Evolutionary conservation across 2,329 filamentous ascomycete genomes (phyloP).

Genomic region (Mariannaea elegans): DNA sequence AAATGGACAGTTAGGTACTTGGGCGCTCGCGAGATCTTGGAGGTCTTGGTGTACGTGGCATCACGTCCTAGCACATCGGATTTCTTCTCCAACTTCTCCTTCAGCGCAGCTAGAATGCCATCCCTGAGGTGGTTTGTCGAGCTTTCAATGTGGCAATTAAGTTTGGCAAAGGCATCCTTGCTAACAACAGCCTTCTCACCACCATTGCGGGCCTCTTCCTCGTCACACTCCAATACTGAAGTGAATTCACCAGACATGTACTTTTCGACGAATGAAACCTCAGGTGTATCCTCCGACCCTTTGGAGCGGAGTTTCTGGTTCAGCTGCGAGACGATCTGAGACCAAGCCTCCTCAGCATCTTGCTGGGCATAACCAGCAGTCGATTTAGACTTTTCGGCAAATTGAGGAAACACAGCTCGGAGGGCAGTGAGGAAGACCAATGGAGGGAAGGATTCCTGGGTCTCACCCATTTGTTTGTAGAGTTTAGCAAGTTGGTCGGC

Average conservation of each 20-base stretch:
- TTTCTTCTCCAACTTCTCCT: conserved; percentile 90
- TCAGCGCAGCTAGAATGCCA: conserved; percentile 82
- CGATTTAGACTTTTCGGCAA: conserved; percentile 86
- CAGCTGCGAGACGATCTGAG: conserved; percentile 88
- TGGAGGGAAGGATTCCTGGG: conserved; percentile 86
- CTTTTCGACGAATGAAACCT: conserved; percentile 83
- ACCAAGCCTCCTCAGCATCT: conserved; percentile 98
- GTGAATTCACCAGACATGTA: conserved; percentile 88
- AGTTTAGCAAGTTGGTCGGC: conserved; percentile 81
- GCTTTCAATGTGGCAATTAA: conserved; percentile 93
- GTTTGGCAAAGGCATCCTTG: conserved; percentile 84
- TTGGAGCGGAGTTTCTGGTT: conserved; percentile 79
- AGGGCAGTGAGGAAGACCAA: conserved; percentile 84
- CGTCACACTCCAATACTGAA: conserved; percentile 83
- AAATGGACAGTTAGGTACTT: conserved; percentile 98
- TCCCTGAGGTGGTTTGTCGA: conserved; percentile 91
- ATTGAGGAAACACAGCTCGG: conserved; percentile 85
- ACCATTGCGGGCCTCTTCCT: conserved; percentile 76
- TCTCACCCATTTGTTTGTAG: conserved; percentile 89
- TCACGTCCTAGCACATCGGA: conserved; percentile 81
- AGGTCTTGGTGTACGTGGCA: conserved; percentile 87
- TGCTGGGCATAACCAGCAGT: conserved; percentile 93
- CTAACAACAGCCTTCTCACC: conserved; percentile 75
- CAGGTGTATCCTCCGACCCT: conserved; percentile 56
- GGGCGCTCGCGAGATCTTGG: conserved; percentile 87